phyloP scores from a whole-genome alignment of 306 rosid species.

The Prunus mira region DNA sequence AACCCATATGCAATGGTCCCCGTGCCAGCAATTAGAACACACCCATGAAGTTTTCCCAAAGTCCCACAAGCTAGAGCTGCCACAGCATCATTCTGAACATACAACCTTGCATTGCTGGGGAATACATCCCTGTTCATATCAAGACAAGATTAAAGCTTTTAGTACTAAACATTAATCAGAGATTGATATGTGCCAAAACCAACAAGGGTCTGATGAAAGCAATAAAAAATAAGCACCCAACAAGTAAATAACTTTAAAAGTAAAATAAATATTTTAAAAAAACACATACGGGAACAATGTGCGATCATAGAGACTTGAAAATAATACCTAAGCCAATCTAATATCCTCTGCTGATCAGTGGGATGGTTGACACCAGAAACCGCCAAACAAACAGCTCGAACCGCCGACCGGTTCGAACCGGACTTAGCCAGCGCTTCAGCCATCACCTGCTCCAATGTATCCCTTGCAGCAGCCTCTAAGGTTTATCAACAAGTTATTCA shows the following conservation, averaged over 20 bases:
- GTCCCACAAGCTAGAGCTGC: slow-evolving; percentile 97
- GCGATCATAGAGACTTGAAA: not conserved
- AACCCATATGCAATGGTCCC: slow-evolving; percentile 91
- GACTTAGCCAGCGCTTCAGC: slow-evolving; percentile 75
- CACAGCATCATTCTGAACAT: slow-evolving; percentile 92
- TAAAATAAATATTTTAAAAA: too few species aligned
- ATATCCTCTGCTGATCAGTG: slow-evolving; percentile 73
- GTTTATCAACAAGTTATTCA: not conserved
- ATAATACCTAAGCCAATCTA: slow-evolving; percentile 75
- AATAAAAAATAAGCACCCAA: not conserved
- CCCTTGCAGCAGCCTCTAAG: slow-evolving; percentile 84
- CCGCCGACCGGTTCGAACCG: slow-evolving; percentile 72
- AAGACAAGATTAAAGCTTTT: slow-evolving; percentile 9
- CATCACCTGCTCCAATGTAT: slow-evolving; percentile 87
- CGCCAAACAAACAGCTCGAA: slow-evolving; percentile 90
- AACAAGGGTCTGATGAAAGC: not conserved
- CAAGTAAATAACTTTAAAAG: too few species aligned
- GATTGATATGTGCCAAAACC: not conserved
- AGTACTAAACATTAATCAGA: not conserved
- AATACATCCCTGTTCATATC: slow-evolving; percentile 63
- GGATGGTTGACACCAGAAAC: slow-evolving; percentile 94
- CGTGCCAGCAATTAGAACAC: slow-evolving; percentile 93
- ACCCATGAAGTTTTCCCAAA: slow-evolving; percentile 85
- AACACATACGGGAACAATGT: not conserved
- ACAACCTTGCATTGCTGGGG: slow-evolving; percentile 67